A percentile compares a stretch with the other conserved stretches of the same genome.
phyloP scores from a whole-genome alignment of 176 grass and related monocot species.

The Zea luxurians region DNA sequence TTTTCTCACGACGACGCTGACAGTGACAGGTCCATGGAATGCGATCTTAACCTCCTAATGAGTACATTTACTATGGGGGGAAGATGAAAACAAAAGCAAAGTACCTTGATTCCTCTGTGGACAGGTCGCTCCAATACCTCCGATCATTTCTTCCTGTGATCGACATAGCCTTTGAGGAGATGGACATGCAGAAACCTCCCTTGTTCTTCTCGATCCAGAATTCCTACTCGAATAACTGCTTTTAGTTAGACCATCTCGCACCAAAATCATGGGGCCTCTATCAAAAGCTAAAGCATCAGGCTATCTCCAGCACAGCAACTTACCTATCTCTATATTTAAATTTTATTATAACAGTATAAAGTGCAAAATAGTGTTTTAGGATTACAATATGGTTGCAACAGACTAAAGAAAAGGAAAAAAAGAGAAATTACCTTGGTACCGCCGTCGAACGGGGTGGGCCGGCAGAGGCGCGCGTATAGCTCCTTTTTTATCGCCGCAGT shows the following conservation, averaged over 20 bases:
- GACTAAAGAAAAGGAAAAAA: not conserved
- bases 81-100: not conserved
- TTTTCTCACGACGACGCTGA: too few species aligned
- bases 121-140: constrained; percentile 70
- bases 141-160: constrained; percentile 71
- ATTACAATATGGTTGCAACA: too few species aligned
- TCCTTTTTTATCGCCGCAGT: constrained; percentile 51
- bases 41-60: not conserved
- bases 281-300: not conserved
- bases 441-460: constrained; percentile 61
- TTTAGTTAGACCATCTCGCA: constrained; percentile 27
- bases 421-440: constrained; percentile 46
- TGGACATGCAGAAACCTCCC: constrained; percentile 66
- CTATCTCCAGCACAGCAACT: not conserved
- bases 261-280: not conserved
- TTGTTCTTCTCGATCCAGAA: constrained; percentile 73
- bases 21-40: too few species aligned
- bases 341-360: too few species aligned
- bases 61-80: not conserved
- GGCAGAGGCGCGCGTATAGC: constrained; percentile 67
- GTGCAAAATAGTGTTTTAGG: not conserved
- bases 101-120: constrained; percentile 80
- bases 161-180: constrained; percentile 67
- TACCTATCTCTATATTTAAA: constrained; percentile 2
- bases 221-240: constrained; percentile 43